These are phyloP conservation scores for Fusarium sp. DNA, from an alignment of 2,329 filamentous ascomycete genomes.

Conservation along the genomic window DNA sequence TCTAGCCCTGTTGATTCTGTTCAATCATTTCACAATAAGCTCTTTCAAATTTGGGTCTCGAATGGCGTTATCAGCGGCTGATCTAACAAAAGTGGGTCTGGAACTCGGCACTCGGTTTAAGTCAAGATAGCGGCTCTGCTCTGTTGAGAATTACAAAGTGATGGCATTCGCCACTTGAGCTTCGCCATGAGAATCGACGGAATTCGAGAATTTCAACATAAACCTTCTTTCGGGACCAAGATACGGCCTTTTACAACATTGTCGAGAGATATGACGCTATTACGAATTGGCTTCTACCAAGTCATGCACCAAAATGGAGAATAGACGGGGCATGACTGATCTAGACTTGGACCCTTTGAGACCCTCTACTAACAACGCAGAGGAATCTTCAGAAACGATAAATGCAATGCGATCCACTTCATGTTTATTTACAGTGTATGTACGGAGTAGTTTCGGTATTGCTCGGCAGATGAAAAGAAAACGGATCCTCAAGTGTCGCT, in stretches of 20 bases:
- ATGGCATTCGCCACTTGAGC: conserved; percentile 29
- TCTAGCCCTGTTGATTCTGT: conserved; percentile 1
- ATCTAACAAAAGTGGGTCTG: conserved; percentile 41
- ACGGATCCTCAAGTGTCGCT: conserved; percentile 12
- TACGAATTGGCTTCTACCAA: conserved; percentile 11
- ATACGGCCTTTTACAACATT: neutral
- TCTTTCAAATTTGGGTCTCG: conserved; percentile 40
- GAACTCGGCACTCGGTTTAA: conserved; percentile 40
- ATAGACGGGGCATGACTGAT: conserved; percentile 23
- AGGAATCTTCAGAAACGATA: neutral
- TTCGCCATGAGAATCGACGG: neutral
- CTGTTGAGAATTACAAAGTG: conserved; percentile 26
- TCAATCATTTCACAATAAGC: conserved; percentile 30
- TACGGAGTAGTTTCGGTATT: neutral
- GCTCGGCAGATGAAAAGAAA: conserved; percentile 18
- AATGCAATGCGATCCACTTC: neutral
- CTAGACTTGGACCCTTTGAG: conserved; percentile 16
- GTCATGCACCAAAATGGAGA: conserved; percentile 35
- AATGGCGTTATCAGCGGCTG: conserved; percentile 46
- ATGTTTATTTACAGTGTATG: neutral
- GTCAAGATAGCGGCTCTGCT: conserved; percentile 25
- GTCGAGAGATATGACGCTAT: conserved; percentile 9
- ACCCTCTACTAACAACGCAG: conserved; percentile 20
- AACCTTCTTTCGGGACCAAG: neutral
- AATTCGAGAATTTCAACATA: neutral